A percentile compares a stretch with the other conserved stretches of the same genome.
phyloP scores from a whole-genome alignment of 2,329 filamentous ascomycete species.

The Colletotrichum neosansevieriae region DNA sequence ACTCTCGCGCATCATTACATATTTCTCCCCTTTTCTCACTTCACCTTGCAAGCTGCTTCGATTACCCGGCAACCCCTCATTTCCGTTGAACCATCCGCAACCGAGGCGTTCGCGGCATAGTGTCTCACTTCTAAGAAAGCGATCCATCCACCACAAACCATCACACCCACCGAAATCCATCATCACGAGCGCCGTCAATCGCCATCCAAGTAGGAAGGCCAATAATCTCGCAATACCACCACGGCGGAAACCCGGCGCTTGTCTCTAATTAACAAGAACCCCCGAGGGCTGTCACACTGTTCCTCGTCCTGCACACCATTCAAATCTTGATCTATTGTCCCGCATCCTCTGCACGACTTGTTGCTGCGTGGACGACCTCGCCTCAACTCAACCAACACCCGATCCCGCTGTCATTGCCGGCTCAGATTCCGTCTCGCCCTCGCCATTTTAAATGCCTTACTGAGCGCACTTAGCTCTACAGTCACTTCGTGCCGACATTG shows the following conservation, averaged over 20 bases:
- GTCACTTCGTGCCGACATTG: slow-evolving; percentile 8
- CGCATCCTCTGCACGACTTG: slow-evolving; percentile 14
- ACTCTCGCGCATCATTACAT: background rate
- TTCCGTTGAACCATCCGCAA: slow-evolving; percentile 26
- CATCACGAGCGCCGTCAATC: slow-evolving; percentile 40
- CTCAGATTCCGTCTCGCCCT: slow-evolving; percentile 24
- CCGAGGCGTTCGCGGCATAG: slow-evolving; percentile 31
- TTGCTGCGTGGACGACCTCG: background rate
- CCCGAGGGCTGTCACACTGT: slow-evolving; percentile 37
- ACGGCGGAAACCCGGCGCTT: slow-evolving; percentile 37
- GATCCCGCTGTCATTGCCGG: slow-evolving; percentile 16
- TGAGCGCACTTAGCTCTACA: slow-evolving; percentile 9
- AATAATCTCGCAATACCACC: slow-evolving; percentile 40
- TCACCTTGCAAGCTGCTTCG: background rate
- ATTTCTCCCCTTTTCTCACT: background rate
- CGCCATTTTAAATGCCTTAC: slow-evolving; percentile 10
- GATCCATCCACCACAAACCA: slow-evolving; percentile 21
- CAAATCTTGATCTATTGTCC: background rate
- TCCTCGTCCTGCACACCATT: slow-evolving; percentile 24
- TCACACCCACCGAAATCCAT: slow-evolving; percentile 31
- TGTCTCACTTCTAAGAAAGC: slow-evolving; percentile 24
- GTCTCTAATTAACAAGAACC: slow-evolving; percentile 33
- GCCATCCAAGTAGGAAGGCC: slow-evolving; percentile 41
- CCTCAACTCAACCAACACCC: slow-evolving; percentile 23
- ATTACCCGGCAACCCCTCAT: slow-evolving; percentile 22